Conservation (phyloP, 768 basidiomycete genomes). For the Russula dissimulans region DNA sequence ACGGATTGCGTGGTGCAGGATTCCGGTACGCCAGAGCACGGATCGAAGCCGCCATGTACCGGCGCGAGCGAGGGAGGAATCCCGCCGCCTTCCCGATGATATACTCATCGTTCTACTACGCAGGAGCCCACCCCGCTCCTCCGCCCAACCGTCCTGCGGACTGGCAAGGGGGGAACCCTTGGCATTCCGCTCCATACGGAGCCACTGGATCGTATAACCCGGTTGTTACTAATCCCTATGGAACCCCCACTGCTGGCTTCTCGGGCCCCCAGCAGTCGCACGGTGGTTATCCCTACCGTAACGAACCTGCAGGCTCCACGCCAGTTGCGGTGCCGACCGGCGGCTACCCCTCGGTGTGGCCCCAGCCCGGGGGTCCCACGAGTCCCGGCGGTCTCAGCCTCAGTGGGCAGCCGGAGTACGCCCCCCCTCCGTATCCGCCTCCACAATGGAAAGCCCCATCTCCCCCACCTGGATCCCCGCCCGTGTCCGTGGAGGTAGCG, state of each 20-base stretch:
- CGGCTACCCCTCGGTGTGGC: too few species aligned
- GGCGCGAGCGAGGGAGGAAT: background rate
- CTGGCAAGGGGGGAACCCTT: too few species aligned
- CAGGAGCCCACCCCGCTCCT: background rate
- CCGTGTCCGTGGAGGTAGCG: background rate
- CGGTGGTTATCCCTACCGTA: background rate
- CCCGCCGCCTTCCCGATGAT: background rate
- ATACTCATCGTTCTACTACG: background rate
- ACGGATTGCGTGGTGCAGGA: background rate
- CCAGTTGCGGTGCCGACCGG: too few species aligned
- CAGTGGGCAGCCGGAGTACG: background rate
- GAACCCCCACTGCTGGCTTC: background rate
- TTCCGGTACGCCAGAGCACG: background rate
- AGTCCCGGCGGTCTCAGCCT: too few species aligned
- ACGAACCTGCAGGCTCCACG: background rate
- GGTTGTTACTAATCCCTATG: background rate
- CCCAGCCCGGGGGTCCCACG: too few species aligned
- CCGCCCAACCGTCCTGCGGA: too few species aligned
- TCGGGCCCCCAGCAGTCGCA: background rate
- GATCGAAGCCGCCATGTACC: background rate
- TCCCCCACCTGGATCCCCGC: background rate
- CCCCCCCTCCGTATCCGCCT: conserved; percentile 1
- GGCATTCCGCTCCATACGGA: too few species aligned
- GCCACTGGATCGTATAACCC: too few species aligned
- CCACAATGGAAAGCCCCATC: background rate